A percentile compares a stretch with the other conserved stretches of the same genome.
Conservation (phyloP, 345 rosid genomes). For the Theobroma cacao region DNA sequence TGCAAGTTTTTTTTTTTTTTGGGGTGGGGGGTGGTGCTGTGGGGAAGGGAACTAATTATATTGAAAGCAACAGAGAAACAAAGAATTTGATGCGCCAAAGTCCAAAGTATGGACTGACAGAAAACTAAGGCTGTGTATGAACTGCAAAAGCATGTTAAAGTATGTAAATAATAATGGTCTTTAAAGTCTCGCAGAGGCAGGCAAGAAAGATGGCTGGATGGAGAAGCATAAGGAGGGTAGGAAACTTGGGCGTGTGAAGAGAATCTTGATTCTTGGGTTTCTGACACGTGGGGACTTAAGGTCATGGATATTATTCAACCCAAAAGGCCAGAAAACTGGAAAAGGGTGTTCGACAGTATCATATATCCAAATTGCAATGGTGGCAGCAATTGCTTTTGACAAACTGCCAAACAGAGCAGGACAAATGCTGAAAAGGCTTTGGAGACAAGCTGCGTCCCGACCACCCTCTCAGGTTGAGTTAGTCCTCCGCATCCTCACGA, state of each 20-base stretch:
- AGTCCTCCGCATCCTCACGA: neutral
- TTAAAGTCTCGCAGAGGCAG: neutral
- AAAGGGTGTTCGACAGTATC: neutral
- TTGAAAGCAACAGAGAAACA: neutral
- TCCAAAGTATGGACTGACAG: neutral
- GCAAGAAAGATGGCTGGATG: neutral
- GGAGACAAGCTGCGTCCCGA: neutral
- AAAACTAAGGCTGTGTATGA: neutral
- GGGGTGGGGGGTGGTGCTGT: too few species aligned
- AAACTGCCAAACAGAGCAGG: slow-evolving; percentile 6
- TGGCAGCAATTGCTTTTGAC: slow-evolving; percentile 5
- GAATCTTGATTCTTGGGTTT: neutral
- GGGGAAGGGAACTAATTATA: too few species aligned
- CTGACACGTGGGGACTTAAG: slow-evolving; percentile 4
- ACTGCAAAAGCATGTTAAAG: neutral
- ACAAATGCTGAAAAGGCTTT: slow-evolving; percentile 5
- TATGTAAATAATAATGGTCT: neutral
- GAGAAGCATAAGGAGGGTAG: neutral
- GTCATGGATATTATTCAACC: slow-evolving; percentile 11
- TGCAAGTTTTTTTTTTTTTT: neutral
- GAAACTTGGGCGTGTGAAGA: slow-evolving; percentile 4
- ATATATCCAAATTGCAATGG: neutral
- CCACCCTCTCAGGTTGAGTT: neutral
- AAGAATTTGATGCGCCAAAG: neutral
- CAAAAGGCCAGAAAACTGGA: slow-evolving; percentile 1